Evolutionary conservation across 2,329 filamentous ascomycete species (phyloP), one percentile per base, ranked within the genome.

Genomic region (Ceratocystis albifundus): DNA sequence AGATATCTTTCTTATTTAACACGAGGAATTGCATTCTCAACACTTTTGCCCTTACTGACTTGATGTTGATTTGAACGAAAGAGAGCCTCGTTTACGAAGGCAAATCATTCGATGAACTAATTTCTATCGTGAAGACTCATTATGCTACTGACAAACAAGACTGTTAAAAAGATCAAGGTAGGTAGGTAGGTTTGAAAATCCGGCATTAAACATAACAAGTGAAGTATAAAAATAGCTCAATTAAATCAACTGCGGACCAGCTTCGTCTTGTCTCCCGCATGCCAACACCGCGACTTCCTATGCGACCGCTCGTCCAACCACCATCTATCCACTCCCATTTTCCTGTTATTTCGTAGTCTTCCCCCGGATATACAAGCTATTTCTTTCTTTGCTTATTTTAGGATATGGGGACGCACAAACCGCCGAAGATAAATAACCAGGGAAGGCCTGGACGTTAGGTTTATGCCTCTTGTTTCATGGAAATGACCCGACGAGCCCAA

Each of bases 401-500:
- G 36, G 17, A 28, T 25, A 4, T 0, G 46, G 32, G 59, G 28
- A 48, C 30, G 55, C 17, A 61, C 20, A 45, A 67, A 55, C 65
- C 3, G 15, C 10, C 12, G 12, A 64, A 59, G 55, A 17, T 36
- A 59, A 59, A 8, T 17, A 25, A 15, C 6, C 5, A 36, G 20
- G 20, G 15, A n/a, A 20, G 28, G 28, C 17, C 10, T 28, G 7
- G 55, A 3, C 17, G 5, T 36, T 30, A 32, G 48, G 55, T 61
- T 68, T 65, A 68, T 59, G 61, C 63, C 48, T 61, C 22, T n/a
- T 25, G 32, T 44, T 63, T 57, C 20, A 61, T 50, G 12, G 53
- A 36, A 41, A 50, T 45, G 8, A 36, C 46, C 25, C 66, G 66
- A 57, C 63, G 66, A 61, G 63, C 57, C 66, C 66, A 68, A 41